Evolutionary conservation across 139 green algal genomes (phyloP).

Genomic region (Chlamydomonas sp.): DNA sequence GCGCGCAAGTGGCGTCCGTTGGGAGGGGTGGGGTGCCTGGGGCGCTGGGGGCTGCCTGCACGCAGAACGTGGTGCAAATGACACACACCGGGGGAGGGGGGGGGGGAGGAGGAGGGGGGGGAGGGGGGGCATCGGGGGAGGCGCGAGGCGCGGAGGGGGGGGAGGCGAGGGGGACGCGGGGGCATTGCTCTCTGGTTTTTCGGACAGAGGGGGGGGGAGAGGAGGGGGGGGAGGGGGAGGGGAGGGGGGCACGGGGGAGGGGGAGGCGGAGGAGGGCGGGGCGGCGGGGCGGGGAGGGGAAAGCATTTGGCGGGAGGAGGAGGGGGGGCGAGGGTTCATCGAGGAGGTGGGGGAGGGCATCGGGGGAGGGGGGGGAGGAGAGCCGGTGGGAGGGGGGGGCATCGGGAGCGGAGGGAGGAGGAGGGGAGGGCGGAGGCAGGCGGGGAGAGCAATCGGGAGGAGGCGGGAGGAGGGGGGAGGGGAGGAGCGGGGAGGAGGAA

Average conservation of each 20-base stretch:
- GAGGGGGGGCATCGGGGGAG: background rate
- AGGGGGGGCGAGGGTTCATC: background rate
- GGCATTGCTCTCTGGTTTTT: background rate
- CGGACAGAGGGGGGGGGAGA: background rate
- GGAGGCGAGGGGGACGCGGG: background rate
- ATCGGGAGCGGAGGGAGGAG: background rate
- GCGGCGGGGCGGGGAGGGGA: background rate
- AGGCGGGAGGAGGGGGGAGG: background rate
- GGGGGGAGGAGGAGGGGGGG: background rate
- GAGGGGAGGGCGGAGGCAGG: background rate
- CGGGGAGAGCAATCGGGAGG: background rate
- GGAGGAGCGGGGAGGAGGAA: background rate
- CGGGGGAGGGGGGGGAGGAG: background rate
- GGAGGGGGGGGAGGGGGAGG: background rate
- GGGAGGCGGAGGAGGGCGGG: background rate
- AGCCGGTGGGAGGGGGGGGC: background rate
- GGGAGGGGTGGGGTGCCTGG: background rate
- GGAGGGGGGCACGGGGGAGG: background rate
- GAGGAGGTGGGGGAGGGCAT: background rate
- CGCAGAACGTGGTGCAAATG: background rate
- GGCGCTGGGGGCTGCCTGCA: background rate
- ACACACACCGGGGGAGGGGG: slow-evolving; percentile 1
- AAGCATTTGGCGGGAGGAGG: background rate
- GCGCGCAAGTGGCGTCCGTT: background rate
- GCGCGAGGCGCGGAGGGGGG: background rate